phyloP scores from a whole-genome alignment of 768 basidiomycete species.

The Russula lepida region DNA sequence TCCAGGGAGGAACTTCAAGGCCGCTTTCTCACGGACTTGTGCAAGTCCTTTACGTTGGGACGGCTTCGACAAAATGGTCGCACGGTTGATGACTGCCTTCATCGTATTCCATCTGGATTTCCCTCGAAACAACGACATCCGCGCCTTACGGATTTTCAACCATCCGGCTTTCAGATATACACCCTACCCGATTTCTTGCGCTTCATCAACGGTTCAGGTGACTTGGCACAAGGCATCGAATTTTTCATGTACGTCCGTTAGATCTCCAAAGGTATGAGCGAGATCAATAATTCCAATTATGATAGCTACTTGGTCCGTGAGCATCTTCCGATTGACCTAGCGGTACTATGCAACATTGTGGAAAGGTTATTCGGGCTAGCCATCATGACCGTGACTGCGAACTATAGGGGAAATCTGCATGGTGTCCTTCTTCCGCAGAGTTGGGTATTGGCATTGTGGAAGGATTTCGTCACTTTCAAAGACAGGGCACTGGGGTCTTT shows the following conservation, averaged over 20 bases:
- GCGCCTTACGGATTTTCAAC: not conserved
- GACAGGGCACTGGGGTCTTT: not conserved
- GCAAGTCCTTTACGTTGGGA: conserved; percentile 32
- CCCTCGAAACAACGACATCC: not conserved
- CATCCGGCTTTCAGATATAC: not conserved
- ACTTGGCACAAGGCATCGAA: conserved; percentile 36
- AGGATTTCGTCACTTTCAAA: conserved; percentile 12
- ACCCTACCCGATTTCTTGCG: not conserved
- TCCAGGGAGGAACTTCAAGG: not conserved
- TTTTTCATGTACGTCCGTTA: conserved; percentile 8
- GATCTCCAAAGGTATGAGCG: not conserved
- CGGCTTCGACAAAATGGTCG: conserved; percentile 2
- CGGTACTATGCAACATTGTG: conserved; percentile 42
- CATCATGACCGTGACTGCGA: conserved; percentile 31
- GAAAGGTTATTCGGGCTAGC: conserved; percentile 40
- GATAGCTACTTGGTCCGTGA: conserved; percentile 38
- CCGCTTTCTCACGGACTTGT: conserved; percentile 34
- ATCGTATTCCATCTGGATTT: not conserved
- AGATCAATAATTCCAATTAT: not conserved
- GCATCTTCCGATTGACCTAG: conserved; percentile 35
- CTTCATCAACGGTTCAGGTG: conserved; percentile 26
- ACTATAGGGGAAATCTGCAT: conserved; percentile 31
- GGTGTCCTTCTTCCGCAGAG: conserved; percentile 44
- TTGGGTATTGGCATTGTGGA: conserved; percentile 36
- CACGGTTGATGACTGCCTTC: not conserved